Evolutionary conservation across 1,284 basidiomycete species (phyloP).

Genomic region (Xerocomus amazonicus): DNA sequence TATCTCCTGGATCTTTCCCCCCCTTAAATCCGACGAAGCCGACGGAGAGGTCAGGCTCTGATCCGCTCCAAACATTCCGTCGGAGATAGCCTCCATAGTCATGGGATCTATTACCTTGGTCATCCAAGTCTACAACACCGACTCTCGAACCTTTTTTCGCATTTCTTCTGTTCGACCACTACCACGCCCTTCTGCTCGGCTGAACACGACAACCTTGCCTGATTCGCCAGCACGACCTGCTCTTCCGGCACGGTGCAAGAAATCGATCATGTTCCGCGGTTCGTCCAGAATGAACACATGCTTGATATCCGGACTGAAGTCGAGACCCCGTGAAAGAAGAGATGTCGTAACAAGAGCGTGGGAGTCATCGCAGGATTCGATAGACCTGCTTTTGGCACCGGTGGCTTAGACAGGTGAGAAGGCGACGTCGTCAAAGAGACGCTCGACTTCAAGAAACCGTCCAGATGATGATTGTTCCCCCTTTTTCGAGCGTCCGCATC

Average conservation of each 20-base stretch:
- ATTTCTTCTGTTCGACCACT: conserved; percentile 50
- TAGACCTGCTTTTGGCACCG: conserved; percentile 4
- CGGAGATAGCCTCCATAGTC: no score
- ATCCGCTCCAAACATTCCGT: no score
- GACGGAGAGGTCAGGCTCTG: no score
- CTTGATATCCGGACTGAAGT: conserved; percentile 73
- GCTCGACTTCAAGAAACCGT: conserved; percentile 57
- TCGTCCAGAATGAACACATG: conserved; percentile 84
- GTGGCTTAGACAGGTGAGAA: conserved; percentile 12
- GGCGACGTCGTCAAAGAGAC: neutral
- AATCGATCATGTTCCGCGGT: conserved; percentile 84
- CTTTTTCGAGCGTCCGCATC: conserved; percentile 51
- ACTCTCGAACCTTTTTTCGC: conserved; percentile 44
- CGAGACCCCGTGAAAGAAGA: conserved; percentile 85
- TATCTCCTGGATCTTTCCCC: no score
- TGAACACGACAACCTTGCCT: conserved; percentile 70
- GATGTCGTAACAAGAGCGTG: conserved; percentile 86
- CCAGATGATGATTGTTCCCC: conserved; percentile 72
- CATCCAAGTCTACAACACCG: conserved; percentile 22
- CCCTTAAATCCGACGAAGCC: no score
- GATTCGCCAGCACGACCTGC: conserved; percentile 66
- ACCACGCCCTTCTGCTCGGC: conserved; percentile 55
- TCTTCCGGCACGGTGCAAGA: conserved; percentile 84
- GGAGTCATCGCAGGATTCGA: conserved; percentile 33
- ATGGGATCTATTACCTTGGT: no score